Evolutionary conservation across 371 early-diverging fungal genomes (phyloP).

Genomic region (Lichtheimia corymbifera): DNA sequence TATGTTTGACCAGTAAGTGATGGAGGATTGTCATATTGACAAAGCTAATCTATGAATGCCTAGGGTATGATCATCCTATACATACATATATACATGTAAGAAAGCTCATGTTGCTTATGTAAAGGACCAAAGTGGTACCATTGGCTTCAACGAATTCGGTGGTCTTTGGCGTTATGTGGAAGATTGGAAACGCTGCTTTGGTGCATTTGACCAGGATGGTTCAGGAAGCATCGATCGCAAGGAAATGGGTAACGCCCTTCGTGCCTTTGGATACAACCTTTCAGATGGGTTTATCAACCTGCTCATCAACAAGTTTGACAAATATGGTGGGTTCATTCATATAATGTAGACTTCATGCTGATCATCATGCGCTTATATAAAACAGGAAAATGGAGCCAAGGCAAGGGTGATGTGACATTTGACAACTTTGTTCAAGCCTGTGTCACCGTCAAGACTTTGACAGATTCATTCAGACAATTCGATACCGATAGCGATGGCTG

Average conservation of each 20-base stretch:
- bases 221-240: slow-evolving; percentile 73
- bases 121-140: slow-evolving; percentile 61
- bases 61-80: background rate
- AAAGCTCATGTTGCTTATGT: background rate
- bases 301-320: slow-evolving; percentile 74
- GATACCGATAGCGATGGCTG: slow-evolving; percentile 79
- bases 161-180: slow-evolving; percentile 75
- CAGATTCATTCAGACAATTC: slow-evolving; percentile 76
- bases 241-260: slow-evolving; percentile 75
- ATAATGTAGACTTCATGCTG: background rate
- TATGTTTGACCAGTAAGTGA: slow-evolving; percentile 69
- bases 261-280: slow-evolving; percentile 76
- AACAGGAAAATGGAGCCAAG: slow-evolving; percentile 20
- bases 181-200: slow-evolving; percentile 76
- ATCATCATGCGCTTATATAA: background rate
- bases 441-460: slow-evolving; percentile 79
- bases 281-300: slow-evolving; percentile 55
- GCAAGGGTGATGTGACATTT: slow-evolving; percentile 71
- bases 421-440: slow-evolving; percentile 86
- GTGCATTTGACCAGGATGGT: slow-evolving; percentile 78
- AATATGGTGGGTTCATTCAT: slow-evolving; percentile 50
- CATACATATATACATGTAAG: background rate
- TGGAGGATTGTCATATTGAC: too few relatives aligned
- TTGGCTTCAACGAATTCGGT: slow-evolving; percentile 78
- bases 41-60: background rate